Conservation (phyloP, 2,329 filamentous ascomycete genomes). For the Diaporthe vexans region DNA sequence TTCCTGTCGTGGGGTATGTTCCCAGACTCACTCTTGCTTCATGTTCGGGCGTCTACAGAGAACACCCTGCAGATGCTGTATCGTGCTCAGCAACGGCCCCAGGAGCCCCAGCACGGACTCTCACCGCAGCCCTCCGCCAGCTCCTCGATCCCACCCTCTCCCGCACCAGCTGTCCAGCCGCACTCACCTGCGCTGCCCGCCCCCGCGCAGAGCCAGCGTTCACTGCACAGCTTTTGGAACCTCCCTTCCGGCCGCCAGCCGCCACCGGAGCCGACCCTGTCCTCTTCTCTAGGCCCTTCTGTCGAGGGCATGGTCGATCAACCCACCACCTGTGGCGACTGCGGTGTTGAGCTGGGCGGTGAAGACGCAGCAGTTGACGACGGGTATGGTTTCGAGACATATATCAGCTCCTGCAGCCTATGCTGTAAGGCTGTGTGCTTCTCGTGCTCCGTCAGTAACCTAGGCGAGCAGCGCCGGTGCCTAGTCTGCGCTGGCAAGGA, state of each 20-base stretch:
- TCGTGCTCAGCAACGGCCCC: slow-evolving; percentile 62
- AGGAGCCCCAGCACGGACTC: slow-evolving; percentile 41
- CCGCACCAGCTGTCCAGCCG: background rate
- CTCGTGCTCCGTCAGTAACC: slow-evolving; percentile 70
- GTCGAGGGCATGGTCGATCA: slow-evolving; percentile 43
- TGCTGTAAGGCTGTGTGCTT: slow-evolving; percentile 71
- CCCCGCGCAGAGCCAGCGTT: slow-evolving; percentile 58
- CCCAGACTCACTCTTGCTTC: background rate
- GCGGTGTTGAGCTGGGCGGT: slow-evolving; percentile 51
- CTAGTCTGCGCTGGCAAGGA: slow-evolving; percentile 62
- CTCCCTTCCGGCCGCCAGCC: slow-evolving; percentile 56
- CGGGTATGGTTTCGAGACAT: slow-evolving; percentile 45
- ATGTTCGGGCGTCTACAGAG: slow-evolving; percentile 54
- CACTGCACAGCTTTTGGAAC: slow-evolving; percentile 74
- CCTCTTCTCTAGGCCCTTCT: slow-evolving; percentile 33
- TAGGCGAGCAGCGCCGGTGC: slow-evolving; percentile 68
- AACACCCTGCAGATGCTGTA: slow-evolving; percentile 71
- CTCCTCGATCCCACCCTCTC: slow-evolving; percentile 2
- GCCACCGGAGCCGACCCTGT: slow-evolving; percentile 38
- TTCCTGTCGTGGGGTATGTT: slow-evolving; percentile 36
- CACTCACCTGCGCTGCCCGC: slow-evolving; percentile 41
- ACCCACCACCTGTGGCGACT: slow-evolving; percentile 67
- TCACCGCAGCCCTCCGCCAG: slow-evolving; percentile 30
- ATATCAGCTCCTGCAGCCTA: slow-evolving; percentile 57
- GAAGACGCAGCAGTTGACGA: slow-evolving; percentile 58